A percentile compares a stretch with the other conserved stretches of the same genome.
These are phyloP conservation scores for Cryphonectria radicalis DNA, from an alignment of 2,329 filamentous ascomycete genomes.

Conservation along the genomic window DNA sequence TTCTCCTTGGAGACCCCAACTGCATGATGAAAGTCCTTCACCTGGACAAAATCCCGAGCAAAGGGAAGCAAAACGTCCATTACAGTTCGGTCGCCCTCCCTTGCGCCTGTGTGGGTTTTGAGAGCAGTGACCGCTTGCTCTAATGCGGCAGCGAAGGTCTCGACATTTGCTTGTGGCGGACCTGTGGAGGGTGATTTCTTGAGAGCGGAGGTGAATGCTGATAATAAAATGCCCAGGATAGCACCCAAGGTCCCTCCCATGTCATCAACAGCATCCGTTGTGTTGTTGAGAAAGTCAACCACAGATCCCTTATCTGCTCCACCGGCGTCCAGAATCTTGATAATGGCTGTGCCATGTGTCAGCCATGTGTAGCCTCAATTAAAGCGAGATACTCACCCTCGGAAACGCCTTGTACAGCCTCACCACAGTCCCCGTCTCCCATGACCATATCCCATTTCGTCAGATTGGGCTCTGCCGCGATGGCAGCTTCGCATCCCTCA, in stretches of 20 bases:
- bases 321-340: constrained; percentile 17
- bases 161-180: background rate
- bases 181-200: background rate
- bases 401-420: constrained; percentile 37
- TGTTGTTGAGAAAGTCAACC: constrained; percentile 35
- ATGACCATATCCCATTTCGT: constrained; percentile 42
- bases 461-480: constrained; percentile 39
- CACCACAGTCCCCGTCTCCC: constrained; percentile 42
- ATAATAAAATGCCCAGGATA: constrained; percentile 34
- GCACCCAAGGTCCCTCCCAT: constrained; percentile 42
- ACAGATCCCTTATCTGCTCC: constrained; percentile 36
- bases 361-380: background rate
- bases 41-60: constrained; percentile 26
- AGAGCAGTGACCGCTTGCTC: constrained; percentile 27
- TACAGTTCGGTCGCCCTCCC: constrained; percentile 32
- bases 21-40: constrained; percentile 18
- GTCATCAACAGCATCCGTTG: constrained; percentile 39
- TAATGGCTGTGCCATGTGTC: constrained; percentile 6
- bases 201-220: constrained; percentile 31
- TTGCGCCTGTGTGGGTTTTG: constrained; percentile 31
- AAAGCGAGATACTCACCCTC: constrained; percentile 12
- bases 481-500: constrained; percentile 38
- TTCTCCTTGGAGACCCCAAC: constrained; percentile 35
- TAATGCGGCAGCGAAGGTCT: constrained; percentile 26
- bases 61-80: constrained; percentile 29